Percentiles rank a stretch among this genome's conserved stretches.
Conservation (phyloP, 148 eudicot genomes). For the Limonium bicolor region DNA sequence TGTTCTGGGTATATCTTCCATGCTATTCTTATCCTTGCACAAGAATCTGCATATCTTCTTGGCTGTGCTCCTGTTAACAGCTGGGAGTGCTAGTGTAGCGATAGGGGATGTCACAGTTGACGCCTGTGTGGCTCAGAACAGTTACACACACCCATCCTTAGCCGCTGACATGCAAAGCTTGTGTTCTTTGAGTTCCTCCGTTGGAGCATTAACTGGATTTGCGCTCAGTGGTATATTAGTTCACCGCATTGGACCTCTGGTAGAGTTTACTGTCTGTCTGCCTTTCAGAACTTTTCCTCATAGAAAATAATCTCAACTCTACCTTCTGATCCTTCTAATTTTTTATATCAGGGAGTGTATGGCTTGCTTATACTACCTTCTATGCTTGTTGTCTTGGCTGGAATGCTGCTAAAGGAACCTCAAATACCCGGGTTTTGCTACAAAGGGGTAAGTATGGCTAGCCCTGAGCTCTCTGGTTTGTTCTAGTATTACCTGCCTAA, state of each 20-base stretch:
- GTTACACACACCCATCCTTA: constrained; percentile 46
- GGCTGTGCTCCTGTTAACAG: constrained; percentile 51
- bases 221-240: constrained; percentile 79
- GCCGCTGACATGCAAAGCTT: constrained; percentile 97
- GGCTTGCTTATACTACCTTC: constrained; percentile 68
- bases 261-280: constrained; percentile 5
- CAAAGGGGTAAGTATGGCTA: constrained; percentile 38
- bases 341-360: constrained; percentile 51
- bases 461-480: background rate
- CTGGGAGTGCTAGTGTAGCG: constrained; percentile 67
- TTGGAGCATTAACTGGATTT: constrained; percentile 72
- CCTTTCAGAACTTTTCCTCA: background rate
- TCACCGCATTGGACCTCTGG: constrained; percentile 79
- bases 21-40: constrained; percentile 62
- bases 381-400: constrained; percentile 49
- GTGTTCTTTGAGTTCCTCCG: constrained; percentile 64
- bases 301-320: background rate
- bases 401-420: constrained; percentile 59
- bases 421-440: constrained; percentile 27
- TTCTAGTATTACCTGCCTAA: background rate
- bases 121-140: constrained; percentile 91
- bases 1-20: constrained; percentile 41
- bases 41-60: constrained; percentile 41
- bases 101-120: constrained; percentile 97
- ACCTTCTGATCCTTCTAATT: background rate